Conservation (phyloP, 179 eudicot species). For the Actinidia polygama region DNA sequence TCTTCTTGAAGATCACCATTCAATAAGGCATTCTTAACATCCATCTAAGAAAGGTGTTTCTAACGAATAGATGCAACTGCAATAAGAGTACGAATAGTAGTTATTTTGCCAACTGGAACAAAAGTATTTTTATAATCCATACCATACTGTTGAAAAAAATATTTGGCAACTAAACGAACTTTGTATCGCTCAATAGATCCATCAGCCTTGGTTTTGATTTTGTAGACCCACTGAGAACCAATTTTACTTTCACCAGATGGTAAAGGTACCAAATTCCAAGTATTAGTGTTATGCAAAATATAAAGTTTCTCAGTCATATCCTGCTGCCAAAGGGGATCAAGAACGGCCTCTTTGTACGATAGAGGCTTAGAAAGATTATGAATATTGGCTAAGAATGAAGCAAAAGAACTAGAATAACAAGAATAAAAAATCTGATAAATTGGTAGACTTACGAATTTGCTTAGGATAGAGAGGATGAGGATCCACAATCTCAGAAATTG, state of each 20-base stretch:
- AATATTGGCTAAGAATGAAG: too few species aligned
- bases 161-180: not conserved
- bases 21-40: not conserved
- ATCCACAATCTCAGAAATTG: not conserved
- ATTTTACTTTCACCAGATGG: not conserved
- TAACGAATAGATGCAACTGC: not conserved
- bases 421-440: not conserved
- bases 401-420: too few species aligned
- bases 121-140: not conserved
- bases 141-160: not conserved
- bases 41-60: not conserved
- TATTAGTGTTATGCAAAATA: not conserved
- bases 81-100: not conserved
- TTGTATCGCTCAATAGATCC: not conserved
- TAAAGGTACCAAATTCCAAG: not conserved
- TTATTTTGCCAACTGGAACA: not conserved
- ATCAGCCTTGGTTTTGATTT: not conserved
- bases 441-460: not conserved
- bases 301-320: not conserved
- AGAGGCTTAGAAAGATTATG: not conserved
- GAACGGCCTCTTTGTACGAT: not conserved
- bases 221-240: conserved; percentile 6
- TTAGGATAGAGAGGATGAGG: not conserved
- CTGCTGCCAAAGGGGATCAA: not conserved
- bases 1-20: too few species aligned